Evolutionary conservation across 106 monocot species (phyloP), one percentile per base, ranked within the genome.

Genomic region (Dendrobium chrysotoxum): DNA sequence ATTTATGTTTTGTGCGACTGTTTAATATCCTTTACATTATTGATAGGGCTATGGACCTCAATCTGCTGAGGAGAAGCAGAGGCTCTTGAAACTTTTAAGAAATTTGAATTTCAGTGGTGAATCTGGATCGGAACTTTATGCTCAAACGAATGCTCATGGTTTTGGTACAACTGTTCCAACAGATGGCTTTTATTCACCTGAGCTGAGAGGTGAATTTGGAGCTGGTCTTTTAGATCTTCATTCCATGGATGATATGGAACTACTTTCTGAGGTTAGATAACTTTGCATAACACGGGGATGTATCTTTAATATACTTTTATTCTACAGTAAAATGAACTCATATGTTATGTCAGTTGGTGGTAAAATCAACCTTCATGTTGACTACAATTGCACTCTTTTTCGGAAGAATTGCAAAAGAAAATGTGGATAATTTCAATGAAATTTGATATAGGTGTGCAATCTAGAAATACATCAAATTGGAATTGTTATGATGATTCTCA

Each of bases 201-300:
- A 93, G 70, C 75, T 93, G 12, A 86, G 90, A 71, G 90, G 90
- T 31, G 93, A 93, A 67, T 90, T 92, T 84, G 95, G 92, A 79
- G 90, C 88, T 80, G 95, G 92, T 23, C 92, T 95, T 86, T 80
- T 95, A 75, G 95, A 95, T 87, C 91, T 95, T 78, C 92, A 92
- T 86, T 58, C 95, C 18, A 87, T 90, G 77, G 92, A 92, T 87
- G 92, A 92, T 67, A 91, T 89, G 6, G 92, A 92, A 46, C 89
- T 95, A 81, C 87, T 95, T 42, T 87, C 92, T 3, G 95, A 95
- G 89, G 95, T 95, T 83, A 53, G 64, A n/a, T 46, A 2, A 21
- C 53, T 45, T 38, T 21, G 16, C 25, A 42, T 65, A 21, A 39
- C 0, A 64, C 39, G 5, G 40, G 72, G 26, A 44, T 57, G 5